These are phyloP conservation scores for Rhamnella rubrinervis DNA, from an alignment of 331 rosid genomes.

Conservation along the genomic window DNA sequence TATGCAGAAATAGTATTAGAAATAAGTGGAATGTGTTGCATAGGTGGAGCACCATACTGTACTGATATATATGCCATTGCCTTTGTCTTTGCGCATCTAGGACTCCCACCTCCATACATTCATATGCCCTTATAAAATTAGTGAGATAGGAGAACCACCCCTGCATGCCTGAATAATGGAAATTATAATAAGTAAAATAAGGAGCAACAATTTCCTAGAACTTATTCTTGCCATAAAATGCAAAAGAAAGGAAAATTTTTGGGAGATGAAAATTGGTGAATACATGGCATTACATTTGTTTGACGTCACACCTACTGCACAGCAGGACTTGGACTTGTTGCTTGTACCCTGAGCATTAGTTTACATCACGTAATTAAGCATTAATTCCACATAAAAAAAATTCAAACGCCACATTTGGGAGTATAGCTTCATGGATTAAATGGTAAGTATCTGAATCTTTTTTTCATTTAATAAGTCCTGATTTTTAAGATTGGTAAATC, in stretches of 20 bases:
- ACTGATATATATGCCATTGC: slow-evolving; percentile 27
- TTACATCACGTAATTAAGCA: too few relatives aligned
- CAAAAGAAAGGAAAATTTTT: background rate
- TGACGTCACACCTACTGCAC: slow-evolving; percentile 38
- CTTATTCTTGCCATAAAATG: background rate
- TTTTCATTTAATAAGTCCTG: too few relatives aligned
- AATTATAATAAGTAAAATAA: background rate
- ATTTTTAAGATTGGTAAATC: too few relatives aligned
- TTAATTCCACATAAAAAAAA: too few relatives aligned
- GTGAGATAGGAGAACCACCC: slow-evolving; percentile 42
- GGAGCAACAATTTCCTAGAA: too few relatives aligned
- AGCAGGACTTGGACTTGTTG: background rate
- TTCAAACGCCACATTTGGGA: too few relatives aligned
- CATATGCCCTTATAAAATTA: slow-evolving; percentile 22
- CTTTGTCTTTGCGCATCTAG: slow-evolving; percentile 32
- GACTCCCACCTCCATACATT: slow-evolving; percentile 39
- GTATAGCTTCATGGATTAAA: too few relatives aligned
- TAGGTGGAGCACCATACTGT: slow-evolving; percentile 29
- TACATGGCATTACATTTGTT: slow-evolving; percentile 27
- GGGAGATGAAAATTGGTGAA: background rate
- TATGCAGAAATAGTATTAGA: slow-evolving; percentile 32
- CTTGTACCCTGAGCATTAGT: background rate
- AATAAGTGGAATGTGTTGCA: slow-evolving; percentile 36
- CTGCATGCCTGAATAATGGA: slow-evolving; percentile 15
- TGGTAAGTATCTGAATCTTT: too few relatives aligned